Conservation (phyloP, 257 asterid species). For the Capsicum pubescens region DNA sequence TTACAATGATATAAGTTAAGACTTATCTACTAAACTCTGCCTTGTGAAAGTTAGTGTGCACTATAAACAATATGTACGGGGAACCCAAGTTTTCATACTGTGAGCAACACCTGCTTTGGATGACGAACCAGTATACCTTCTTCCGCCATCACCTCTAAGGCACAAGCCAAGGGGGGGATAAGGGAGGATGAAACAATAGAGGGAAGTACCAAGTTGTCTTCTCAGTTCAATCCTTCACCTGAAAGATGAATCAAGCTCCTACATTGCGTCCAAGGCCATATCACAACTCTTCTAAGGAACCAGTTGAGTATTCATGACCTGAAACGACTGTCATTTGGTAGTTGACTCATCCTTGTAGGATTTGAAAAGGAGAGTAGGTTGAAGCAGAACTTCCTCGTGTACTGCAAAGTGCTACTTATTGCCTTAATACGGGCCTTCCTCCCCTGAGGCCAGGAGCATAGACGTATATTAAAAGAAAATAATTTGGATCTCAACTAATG, state of each 20-base stretch:
- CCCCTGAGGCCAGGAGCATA: slow-evolving; percentile 58
- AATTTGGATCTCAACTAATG: slow-evolving; percentile 1
- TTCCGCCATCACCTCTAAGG: background rate
- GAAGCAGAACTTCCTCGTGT: slow-evolving; percentile 64
- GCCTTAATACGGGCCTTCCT: slow-evolving; percentile 91
- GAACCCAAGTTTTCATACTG: background rate
- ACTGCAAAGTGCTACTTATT: slow-evolving; percentile 73
- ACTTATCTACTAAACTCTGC: background rate
- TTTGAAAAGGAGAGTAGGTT: slow-evolving; percentile 48
- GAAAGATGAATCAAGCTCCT: slow-evolving; percentile 15
- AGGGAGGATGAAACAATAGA: background rate
- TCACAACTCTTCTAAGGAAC: slow-evolving; percentile 55
- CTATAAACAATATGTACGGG: background rate
- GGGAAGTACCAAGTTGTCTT: background rate
- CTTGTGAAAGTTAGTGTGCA: background rate
- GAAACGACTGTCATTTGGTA: slow-evolving; percentile 60
- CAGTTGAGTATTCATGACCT: slow-evolving; percentile 64
- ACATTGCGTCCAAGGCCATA: no score
- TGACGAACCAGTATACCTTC: background rate
- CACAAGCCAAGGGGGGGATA: background rate
- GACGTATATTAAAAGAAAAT: background rate
- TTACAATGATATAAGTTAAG: background rate
- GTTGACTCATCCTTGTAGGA: slow-evolving; percentile 50
- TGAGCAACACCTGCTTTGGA: background rate
- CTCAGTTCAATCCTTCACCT: background rate